Conservation (phyloP, 2,329 filamentous ascomycete species). For the Tolypocladium capitatum region DNA sequence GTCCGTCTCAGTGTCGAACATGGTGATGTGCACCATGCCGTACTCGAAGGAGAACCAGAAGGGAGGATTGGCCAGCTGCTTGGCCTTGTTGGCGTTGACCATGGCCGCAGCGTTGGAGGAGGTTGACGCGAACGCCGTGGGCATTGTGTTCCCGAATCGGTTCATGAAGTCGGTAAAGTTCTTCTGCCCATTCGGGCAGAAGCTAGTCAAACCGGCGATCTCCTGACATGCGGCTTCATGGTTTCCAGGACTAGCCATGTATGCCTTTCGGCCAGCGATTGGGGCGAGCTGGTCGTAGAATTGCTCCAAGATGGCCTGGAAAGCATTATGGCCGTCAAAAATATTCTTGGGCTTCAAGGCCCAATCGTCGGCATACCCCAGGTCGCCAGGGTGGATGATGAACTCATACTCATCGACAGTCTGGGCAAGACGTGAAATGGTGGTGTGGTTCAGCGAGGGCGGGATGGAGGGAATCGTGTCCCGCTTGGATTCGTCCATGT, state of each 20-base stretch:
- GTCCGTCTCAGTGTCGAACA: slow-evolving; percentile 21
- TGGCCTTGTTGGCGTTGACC: slow-evolving; percentile 30
- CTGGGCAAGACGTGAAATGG: slow-evolving; percentile 38
- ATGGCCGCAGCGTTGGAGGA: slow-evolving; percentile 28
- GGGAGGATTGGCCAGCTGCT: slow-evolving; percentile 14
- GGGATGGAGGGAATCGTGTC: slow-evolving; percentile 34
- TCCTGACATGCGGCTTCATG: slow-evolving; percentile 43
- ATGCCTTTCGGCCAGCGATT: slow-evolving; percentile 38
- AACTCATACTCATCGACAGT: slow-evolving; percentile 43
- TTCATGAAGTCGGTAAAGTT: slow-evolving; percentile 49
- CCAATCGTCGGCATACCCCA: slow-evolving; percentile 49
- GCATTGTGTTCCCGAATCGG: slow-evolving; percentile 39
- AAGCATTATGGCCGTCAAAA: slow-evolving; percentile 35
- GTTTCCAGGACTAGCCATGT: slow-evolving; percentile 34
- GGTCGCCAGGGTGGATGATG: slow-evolving; percentile 38
- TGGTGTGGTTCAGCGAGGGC: slow-evolving; percentile 42
- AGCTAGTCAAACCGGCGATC: slow-evolving; percentile 18
- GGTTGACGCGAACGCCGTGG: slow-evolving; percentile 33
- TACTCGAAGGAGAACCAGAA: slow-evolving; percentile 16
- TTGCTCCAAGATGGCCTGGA: slow-evolving; percentile 40
- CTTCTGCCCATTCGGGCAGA: slow-evolving; percentile 38
- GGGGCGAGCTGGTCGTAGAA: slow-evolving; percentile 31
- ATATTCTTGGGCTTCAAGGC: slow-evolving; percentile 30
- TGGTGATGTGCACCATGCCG: slow-evolving; percentile 15
- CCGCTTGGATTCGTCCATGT: slow-evolving; percentile 28